Percentiles rank a stretch among this genome's conserved stretches.
Evolutionary conservation across 305 asterid genomes (phyloP).

Genomic region (Solanum hybrid): DNA sequence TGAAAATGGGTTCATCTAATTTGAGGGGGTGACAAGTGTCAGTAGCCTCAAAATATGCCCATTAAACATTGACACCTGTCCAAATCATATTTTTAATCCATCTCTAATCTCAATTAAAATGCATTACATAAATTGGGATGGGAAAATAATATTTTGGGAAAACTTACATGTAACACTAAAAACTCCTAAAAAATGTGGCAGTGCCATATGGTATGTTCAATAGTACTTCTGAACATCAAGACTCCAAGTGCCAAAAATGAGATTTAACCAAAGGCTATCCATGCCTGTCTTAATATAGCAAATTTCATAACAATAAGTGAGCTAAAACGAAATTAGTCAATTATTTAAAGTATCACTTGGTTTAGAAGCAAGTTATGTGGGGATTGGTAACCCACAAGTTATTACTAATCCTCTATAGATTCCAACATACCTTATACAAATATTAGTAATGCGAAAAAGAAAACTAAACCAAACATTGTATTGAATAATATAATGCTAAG

Average conservation of each 20-base stretch:
- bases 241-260: not conserved
- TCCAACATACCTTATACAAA: not conserved
- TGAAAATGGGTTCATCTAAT: not conserved
- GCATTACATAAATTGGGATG: not conserved
- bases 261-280: not conserved
- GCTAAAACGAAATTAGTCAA: not conserved
- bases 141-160: not conserved
- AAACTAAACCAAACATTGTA: not conserved
- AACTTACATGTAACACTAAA: not conserved
- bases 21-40: not conserved
- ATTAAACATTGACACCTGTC: not conserved
- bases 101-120: not conserved
- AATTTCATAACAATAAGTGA: not conserved
- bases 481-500: not conserved
- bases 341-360: not conserved
- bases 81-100: not conserved
- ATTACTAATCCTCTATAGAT: not conserved
- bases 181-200: not conserved
- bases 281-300: not conserved
- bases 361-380: not conserved
- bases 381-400: not conserved
- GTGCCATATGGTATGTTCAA: not conserved
- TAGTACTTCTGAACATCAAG: not conserved
- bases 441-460: not conserved
- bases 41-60: not conserved